Evolutionary conservation across 306 rosid genomes (phyloP).

Genomic region (Vigna reflexopilosa): DNA sequence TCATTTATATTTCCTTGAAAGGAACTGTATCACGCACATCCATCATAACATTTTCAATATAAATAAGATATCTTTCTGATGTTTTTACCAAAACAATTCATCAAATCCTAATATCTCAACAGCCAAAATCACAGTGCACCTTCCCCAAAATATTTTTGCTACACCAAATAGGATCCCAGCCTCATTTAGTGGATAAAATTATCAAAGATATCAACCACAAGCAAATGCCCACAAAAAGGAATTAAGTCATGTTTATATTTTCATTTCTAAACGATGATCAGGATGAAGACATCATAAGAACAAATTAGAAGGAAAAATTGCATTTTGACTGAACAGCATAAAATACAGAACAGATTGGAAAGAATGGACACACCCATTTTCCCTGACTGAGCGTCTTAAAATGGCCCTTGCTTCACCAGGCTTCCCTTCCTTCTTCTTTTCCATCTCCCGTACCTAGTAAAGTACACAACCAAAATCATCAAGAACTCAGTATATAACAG

Average conservation of each 20-base stretch:
- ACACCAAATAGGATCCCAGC: slow-evolving; percentile 9
- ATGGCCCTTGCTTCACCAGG: slow-evolving; percentile 98
- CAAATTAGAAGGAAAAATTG: not conserved
- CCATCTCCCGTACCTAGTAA: slow-evolving; percentile 91
- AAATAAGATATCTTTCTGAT: not conserved
- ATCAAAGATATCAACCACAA: not conserved
- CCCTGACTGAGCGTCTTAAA: slow-evolving; percentile 90
- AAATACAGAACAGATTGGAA: not conserved
- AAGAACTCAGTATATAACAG: slow-evolving; percentile 30
- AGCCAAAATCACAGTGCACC: not conserved
- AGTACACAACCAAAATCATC: slow-evolving; percentile 34
- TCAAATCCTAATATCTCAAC: not conserved
- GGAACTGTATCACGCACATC: not conserved
- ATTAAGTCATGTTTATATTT: not conserved
- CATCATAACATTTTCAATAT: not conserved
- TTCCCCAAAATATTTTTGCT: not conserved
- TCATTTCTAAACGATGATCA: not conserved
- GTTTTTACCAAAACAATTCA: not conserved
- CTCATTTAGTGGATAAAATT: not conserved
- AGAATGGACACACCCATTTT: slow-evolving; percentile 65
- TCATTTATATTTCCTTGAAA: not conserved
- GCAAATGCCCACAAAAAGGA: not conserved
- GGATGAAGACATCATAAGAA: slow-evolving; percentile 1
- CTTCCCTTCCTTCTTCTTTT: slow-evolving; percentile 94
- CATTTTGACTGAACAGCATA: not conserved